Conservation (phyloP, 768 basidiomycete species). For the Coprinopsis cinerea region DNA sequence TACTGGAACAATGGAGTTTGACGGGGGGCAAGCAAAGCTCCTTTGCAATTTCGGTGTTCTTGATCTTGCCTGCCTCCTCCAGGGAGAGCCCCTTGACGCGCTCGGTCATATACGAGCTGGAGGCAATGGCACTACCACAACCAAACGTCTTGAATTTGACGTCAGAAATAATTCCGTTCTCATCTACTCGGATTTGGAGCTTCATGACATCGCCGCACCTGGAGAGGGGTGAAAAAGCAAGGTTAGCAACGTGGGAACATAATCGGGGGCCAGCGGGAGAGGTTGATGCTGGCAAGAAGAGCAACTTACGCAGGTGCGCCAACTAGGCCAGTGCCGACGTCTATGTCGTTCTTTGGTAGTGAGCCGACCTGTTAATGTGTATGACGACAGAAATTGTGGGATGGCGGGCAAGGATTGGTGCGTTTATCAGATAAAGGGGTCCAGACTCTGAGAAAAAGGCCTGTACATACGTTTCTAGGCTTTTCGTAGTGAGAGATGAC, state of each 20-base stretch:
- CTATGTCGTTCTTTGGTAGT: conserved; percentile 81
- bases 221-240: conserved; percentile 13
- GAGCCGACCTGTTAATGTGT: conserved; percentile 73
- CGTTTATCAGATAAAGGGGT: conserved; percentile 54
- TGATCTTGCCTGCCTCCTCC: conserved; percentile 93
- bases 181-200: conserved; percentile 95
- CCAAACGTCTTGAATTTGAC: conserved; percentile 99
- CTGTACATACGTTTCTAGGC: conserved; percentile 83
- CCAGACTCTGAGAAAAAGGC: conserved; percentile 28
- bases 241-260: conserved; percentile 24
- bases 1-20: conserved; percentile 92
- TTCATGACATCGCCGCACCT: conserved; percentile 99
- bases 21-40: conserved; percentile 94
- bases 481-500: conserved; percentile 97
- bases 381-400: conserved; percentile 12
- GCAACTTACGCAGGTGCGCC: conserved; percentile 87
- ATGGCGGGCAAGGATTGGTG: not conserved
- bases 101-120: conserved; percentile 98
- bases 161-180: conserved; percentile 91
- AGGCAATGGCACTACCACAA: conserved; percentile 96
- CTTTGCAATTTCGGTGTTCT: conserved; percentile 99
- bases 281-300: conserved; percentile 14
- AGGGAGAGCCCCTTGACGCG: conserved; percentile 91
- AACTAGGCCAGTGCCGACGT: conserved; percentile 97
- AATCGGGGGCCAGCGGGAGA: not conserved